A percentile compares a stretch with the other conserved stretches of the same genome.
phyloP scores from a whole-genome alignment of 2,329 filamentous ascomycete species.

The Colletotrichum abscissum region DNA sequence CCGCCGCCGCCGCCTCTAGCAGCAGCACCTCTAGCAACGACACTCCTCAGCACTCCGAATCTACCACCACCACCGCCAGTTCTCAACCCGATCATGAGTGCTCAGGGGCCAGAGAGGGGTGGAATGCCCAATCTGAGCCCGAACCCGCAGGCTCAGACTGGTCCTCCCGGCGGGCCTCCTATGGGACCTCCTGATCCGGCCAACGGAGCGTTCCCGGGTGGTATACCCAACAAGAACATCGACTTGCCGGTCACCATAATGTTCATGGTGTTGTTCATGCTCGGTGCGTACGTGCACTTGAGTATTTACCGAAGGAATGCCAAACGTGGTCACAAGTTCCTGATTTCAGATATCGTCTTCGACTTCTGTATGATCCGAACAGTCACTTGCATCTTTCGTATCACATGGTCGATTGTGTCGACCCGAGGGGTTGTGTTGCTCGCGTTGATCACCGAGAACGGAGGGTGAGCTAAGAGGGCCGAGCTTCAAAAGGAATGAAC shows the following conservation, averaged over 20 bases:
- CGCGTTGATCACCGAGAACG: slow-evolving; percentile 49
- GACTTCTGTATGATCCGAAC: slow-evolving; percentile 50
- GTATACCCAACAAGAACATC: slow-evolving; percentile 30
- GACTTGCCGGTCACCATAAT: slow-evolving; percentile 40
- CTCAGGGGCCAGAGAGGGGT: background rate
- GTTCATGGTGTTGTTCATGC: slow-evolving; percentile 41
- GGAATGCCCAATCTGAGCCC: background rate
- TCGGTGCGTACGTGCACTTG: slow-evolving; percentile 40
- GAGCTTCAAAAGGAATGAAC: background rate
- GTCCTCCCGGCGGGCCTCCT: background rate
- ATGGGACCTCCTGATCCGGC: slow-evolving; percentile 28
- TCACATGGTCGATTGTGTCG: slow-evolving; percentile 46
- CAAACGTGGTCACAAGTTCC: slow-evolving; percentile 50
- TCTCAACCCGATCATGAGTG: slow-evolving; percentile 5
- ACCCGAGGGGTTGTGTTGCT: slow-evolving; percentile 45
- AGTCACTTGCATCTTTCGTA: slow-evolving; percentile 48
- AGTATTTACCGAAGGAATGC: slow-evolving; percentile 42
- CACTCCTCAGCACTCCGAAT: background rate
- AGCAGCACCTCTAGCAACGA: slow-evolving; percentile 1
- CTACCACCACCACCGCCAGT: background rate
- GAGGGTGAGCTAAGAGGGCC: slow-evolving; percentile 40
- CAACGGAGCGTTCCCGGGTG: slow-evolving; percentile 26
- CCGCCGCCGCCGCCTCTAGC: background rate
- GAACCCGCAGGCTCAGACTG: slow-evolving; percentile 10
- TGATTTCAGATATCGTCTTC: slow-evolving; percentile 49